Evolutionary conservation across 2,329 filamentous ascomycete species (phyloP).

Genomic region (Cryphonectria naterciae): DNA sequence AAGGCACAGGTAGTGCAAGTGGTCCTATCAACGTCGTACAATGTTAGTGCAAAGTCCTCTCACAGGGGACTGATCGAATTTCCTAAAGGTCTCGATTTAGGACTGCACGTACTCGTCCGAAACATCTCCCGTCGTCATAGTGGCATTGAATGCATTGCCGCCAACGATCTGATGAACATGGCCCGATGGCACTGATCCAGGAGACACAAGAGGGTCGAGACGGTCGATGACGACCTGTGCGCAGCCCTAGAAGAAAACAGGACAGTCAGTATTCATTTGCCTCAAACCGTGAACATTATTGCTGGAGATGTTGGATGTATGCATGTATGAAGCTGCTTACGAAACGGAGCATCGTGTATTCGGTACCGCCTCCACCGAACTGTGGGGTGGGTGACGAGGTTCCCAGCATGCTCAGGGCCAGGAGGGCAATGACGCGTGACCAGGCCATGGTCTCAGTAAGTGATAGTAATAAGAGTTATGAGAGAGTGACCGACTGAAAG

Average conservation of each 20-base stretch:
- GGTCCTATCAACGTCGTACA: background rate
- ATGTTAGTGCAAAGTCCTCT: background rate
- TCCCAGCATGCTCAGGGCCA: background rate
- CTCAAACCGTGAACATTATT: background rate
- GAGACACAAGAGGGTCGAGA: slow-evolving; percentile 34
- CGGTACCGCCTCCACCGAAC: background rate
- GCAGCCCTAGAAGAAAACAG: slow-evolving; percentile 20
- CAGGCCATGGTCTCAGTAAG: background rate
- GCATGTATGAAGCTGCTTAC: background rate
- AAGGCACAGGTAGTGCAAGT: slow-evolving; percentile 30
- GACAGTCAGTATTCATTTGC: background rate
- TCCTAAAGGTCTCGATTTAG: no score
- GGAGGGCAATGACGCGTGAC: background rate
- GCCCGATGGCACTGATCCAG: background rate
- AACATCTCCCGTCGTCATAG: slow-evolving; percentile 24
- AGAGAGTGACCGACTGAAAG: background rate
- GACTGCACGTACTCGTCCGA: background rate
- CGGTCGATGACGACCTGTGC: slow-evolving; percentile 34
- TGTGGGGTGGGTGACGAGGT: background rate
- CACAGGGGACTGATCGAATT: background rate
- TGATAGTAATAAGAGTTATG: background rate
- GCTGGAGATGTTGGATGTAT: background rate
- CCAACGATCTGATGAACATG: slow-evolving; percentile 22
- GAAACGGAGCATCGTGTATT: slow-evolving; percentile 9
- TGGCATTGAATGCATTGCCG: slow-evolving; percentile 17